Conservation (phyloP, 352 stramenopile species). For the Phytophthora litchii region DNA sequence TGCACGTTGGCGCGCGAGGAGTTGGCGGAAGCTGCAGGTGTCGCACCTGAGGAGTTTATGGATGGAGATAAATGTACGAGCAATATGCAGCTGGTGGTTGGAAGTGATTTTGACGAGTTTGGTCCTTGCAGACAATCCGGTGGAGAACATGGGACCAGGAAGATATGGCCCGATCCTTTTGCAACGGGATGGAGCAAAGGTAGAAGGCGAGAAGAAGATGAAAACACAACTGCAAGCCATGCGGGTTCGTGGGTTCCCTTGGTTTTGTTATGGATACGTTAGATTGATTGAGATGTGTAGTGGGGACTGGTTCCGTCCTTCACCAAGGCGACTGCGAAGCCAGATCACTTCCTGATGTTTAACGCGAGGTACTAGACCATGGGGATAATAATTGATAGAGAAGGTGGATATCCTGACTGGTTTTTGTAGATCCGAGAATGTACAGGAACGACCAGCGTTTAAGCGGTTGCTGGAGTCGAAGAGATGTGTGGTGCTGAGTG, state of each 20-base stretch:
- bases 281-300: constrained; percentile 23
- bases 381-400: neutral
- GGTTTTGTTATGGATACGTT: neutral
- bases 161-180: constrained; percentile 69
- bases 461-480: constrained; percentile 71
- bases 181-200: constrained; percentile 8
- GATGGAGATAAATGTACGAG: constrained; percentile 78
- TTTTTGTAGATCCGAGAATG: constrained; percentile 59
- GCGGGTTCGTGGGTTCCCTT: constrained; percentile 40
- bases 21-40: constrained; percentile 52
- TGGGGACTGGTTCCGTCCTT: constrained; percentile 87
- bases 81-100: constrained; percentile 3
- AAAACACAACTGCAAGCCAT: constrained; percentile 64
- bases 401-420: neutral
- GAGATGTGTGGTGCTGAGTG: constrained; percentile 84
- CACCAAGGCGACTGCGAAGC: constrained; percentile 72
- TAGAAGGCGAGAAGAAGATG: constrained; percentile 10
- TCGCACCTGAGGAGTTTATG: constrained; percentile 53
- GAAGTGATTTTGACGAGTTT: neutral
- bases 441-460: constrained; percentile 77
- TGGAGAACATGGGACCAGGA: constrained; percentile 82
- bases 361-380: constrained; percentile 64
- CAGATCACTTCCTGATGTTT: constrained; percentile 89
- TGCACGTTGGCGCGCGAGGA: constrained; percentile 66
- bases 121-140: constrained; percentile 54